Conservation (phyloP, 495 filamentous ascomycete genomes). For the Pyrenopolyporus hunteri region DNA sequence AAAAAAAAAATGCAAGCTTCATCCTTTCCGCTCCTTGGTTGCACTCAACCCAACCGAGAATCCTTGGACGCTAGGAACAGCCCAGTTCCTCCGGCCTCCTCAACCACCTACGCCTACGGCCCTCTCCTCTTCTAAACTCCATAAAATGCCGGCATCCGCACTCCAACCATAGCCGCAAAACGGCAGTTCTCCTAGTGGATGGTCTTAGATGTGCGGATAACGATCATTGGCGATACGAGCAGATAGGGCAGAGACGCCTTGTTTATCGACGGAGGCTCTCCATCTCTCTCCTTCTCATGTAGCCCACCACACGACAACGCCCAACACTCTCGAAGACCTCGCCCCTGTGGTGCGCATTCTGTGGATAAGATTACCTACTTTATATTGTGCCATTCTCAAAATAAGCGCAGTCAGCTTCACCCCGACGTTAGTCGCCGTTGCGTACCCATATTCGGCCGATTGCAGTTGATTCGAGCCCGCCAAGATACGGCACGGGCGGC, state of each 20-base stretch:
- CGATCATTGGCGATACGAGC: conserved; percentile 12
- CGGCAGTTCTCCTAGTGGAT: conserved; percentile 30
- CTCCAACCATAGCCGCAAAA: neutral
- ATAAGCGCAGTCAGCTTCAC: conserved; percentile 6
- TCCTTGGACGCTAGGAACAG: conserved; percentile 1
- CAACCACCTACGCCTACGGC: no score
- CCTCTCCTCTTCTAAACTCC: neutral
- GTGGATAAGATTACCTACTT: conserved; percentile 7
- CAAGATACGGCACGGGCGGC: conserved; percentile 32
- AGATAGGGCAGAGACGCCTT: neutral
- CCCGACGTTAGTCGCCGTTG: conserved; percentile 28
- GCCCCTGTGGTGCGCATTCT: neutral
- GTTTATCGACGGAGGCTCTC: conserved; percentile 1
- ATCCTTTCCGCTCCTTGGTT: conserved; percentile 6
- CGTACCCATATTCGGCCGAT: conserved; percentile 36
- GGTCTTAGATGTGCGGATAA: conserved; percentile 1
- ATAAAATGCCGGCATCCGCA: neutral
- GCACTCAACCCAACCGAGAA: conserved; percentile 3
- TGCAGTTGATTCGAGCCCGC: conserved; percentile 31
- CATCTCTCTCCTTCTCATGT: neutral
- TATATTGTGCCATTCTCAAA: neutral
- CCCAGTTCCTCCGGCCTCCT: no score
- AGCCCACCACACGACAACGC: conserved; percentile 5
- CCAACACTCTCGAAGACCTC: neutral
- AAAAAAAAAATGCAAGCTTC: conserved; percentile 3